phyloP scores from a whole-genome alignment of 345 rosid species.

The Populus simonii region DNA sequence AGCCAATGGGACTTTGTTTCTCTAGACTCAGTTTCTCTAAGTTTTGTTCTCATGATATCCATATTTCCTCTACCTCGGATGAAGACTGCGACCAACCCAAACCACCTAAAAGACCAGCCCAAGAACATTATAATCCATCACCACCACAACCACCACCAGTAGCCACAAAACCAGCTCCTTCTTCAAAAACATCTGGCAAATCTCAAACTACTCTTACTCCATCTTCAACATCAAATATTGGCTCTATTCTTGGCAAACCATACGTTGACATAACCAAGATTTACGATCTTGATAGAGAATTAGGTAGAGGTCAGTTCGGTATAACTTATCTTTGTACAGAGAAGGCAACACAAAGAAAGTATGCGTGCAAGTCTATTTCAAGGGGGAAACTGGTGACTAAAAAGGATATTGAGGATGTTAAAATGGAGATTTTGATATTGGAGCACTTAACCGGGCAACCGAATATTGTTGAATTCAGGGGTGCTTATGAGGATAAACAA shows the following conservation, averaged over 20 bases:
- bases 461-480: slow-evolving; percentile 33
- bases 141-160: neutral
- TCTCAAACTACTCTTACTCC: neutral
- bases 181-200: slow-evolving; percentile 9
- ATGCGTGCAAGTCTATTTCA: slow-evolving; percentile 32
- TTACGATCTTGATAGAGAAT: slow-evolving; percentile 21
- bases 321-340: slow-evolving; percentile 23
- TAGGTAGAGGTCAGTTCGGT: slow-evolving; percentile 34
- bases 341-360: slow-evolving; percentile 5
- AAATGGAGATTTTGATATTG: slow-evolving; percentile 23
- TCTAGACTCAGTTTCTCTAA: slow-evolving; percentile 42
- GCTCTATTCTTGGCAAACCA: slow-evolving; percentile 23
- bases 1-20: slow-evolving; percentile 49
- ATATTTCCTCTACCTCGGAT: slow-evolving; percentile 45
- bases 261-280: slow-evolving; percentile 19
- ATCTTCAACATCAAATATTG: slow-evolving; percentile 33
- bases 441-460: slow-evolving; percentile 33
- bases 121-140: neutral
- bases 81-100: slow-evolving; percentile 25
- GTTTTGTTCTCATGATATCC: slow-evolving; percentile 43
- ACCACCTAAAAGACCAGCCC: slow-evolving; percentile 26
- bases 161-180: neutral
- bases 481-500: slow-evolving; percentile 29
- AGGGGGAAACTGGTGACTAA: slow-evolving; percentile 14
- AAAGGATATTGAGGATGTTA: slow-evolving; percentile 26